Conservation (phyloP, 2,329 filamentous ascomycete species). For the Leptographium flavum region DNA sequence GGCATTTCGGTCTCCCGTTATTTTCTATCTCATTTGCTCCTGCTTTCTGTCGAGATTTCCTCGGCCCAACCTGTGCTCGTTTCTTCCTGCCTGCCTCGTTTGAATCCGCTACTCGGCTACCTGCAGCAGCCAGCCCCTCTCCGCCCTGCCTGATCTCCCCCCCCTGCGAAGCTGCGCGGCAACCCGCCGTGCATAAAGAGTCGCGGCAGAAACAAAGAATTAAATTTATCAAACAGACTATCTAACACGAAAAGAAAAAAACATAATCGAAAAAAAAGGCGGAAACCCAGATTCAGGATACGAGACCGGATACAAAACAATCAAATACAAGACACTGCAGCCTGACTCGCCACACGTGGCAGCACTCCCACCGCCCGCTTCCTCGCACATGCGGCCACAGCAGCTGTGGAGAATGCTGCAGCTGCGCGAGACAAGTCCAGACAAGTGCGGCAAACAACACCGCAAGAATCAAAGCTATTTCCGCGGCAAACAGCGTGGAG, state of each 20-base stretch:
- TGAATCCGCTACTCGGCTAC: conserved; percentile 4
- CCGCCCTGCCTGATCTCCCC: not conserved
- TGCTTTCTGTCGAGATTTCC: not conserved
- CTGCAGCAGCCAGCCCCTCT: conserved; percentile 7
- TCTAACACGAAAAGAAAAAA: not conserved
- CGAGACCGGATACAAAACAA: too few species aligned
- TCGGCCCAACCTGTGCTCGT: not conserved
- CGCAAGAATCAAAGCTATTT: not conserved
- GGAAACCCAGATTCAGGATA: too few species aligned
- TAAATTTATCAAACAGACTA: not conserved
- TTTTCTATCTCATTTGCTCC: too few species aligned
- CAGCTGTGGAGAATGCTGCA: not conserved
- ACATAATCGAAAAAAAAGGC: too few species aligned
- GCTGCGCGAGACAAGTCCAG: not conserved
- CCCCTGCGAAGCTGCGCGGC: not conserved
- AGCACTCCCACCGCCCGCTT: conserved; percentile 12
- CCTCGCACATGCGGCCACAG: too few species aligned
- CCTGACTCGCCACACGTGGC: conserved; percentile 44
- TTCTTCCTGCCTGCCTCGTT: not conserved
- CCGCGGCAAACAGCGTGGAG: not conserved
- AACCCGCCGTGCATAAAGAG: too few species aligned
- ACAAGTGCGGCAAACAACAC: not conserved
- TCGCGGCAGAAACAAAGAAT: not conserved
- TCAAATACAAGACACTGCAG: too few species aligned
- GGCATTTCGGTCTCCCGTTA: too few species aligned